These are phyloP conservation scores for Hypoxylon crocopeplum DNA, from an alignment of 495 filamentous ascomycete species.

Conservation along the genomic window DNA sequence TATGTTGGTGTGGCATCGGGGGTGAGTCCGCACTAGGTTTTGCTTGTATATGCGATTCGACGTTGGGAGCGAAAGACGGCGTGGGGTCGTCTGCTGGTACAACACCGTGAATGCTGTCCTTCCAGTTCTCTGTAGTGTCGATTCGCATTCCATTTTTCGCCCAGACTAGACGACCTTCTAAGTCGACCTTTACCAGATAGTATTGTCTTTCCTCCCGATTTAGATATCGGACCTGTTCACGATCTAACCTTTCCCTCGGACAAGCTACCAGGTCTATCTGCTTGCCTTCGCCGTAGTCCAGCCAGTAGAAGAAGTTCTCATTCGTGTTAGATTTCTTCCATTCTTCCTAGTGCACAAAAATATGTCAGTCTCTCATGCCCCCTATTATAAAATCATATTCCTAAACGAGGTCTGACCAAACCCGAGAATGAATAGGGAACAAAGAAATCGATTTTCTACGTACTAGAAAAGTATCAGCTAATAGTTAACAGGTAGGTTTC, in stretches of 20 bases:
- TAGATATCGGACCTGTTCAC: slow-evolving; percentile 76
- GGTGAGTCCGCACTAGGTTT: slow-evolving; percentile 24
- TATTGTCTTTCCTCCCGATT: slow-evolving; percentile 72
- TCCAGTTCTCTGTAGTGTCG: slow-evolving; percentile 75
- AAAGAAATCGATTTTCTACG: too few species aligned
- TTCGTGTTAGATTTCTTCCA: slow-evolving; percentile 80
- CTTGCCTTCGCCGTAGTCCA: slow-evolving; percentile 81
- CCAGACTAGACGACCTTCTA: slow-evolving; percentile 74
- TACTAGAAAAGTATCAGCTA: too few species aligned
- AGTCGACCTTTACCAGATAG: slow-evolving; percentile 75
- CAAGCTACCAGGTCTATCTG: slow-evolving; percentile 64
- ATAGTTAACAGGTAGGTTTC: too few species aligned
- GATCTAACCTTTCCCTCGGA: slow-evolving; percentile 69
- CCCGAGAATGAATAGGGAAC: too few species aligned
- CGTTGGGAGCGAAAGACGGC: slow-evolving; percentile 53
- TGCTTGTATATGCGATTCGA: slow-evolving; percentile 24
- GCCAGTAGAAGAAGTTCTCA: slow-evolving; percentile 95
- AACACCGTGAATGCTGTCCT: slow-evolving; percentile 80
- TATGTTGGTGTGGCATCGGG: slow-evolving; percentile 13
- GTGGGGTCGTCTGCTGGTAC: slow-evolving; percentile 68
- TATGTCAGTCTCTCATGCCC: too few species aligned
- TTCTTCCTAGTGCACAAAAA: too few species aligned
- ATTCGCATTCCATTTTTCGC: slow-evolving; percentile 79
- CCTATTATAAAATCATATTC: too few species aligned
- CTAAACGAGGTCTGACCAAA: too few species aligned